Evolutionary conservation across 371 early-diverging fungal species (phyloP).

Genomic region (Rhizopus arrhizus): DNA sequence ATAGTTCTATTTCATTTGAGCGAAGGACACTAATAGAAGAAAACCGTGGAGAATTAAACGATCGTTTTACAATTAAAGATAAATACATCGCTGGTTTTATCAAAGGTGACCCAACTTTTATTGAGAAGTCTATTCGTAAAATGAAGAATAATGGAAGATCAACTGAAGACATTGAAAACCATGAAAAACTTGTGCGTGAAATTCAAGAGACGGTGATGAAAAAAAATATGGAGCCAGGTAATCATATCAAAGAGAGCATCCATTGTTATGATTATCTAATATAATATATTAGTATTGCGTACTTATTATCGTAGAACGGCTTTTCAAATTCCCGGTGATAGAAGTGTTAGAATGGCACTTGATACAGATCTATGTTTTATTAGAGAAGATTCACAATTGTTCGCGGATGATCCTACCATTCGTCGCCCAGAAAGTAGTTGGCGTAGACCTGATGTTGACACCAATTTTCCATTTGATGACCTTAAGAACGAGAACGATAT

Average conservation of each 20-base stretch:
- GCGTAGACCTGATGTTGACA: constrained; percentile 91
- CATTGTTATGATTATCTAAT: not conserved
- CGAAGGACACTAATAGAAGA: constrained; percentile 97
- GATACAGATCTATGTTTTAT: constrained; percentile 98
- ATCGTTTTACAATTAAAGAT: constrained; percentile 95
- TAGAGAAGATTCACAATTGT: constrained; percentile 85
- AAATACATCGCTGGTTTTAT: constrained; percentile 89
- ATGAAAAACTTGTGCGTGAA: constrained; percentile 75
- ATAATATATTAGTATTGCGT: constrained; percentile 64
- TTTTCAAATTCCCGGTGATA: constrained; percentile 99
- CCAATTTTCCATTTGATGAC: constrained; percentile 82
- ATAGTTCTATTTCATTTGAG: constrained; percentile 86
- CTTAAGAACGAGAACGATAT: constrained; percentile 81
- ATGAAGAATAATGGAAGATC: constrained; percentile 75
- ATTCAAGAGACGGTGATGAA: constrained; percentile 79
- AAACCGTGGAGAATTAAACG: constrained; percentile 96
- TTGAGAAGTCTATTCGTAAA: constrained; percentile 77
- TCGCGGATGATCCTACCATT: constrained; percentile 59
- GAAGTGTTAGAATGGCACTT: constrained; percentile 96
- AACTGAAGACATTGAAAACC: constrained; percentile 78
- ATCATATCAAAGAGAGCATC: constrained; percentile 9
- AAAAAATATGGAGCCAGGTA: constrained; percentile 84
- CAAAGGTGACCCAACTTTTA: constrained; percentile 72
- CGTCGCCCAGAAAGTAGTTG: constrained; percentile 80
- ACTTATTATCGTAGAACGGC: constrained; percentile 99